Evolutionary conservation across 495 filamentous ascomycete species (phyloP).

Genomic region (Viridothelium virens): DNA sequence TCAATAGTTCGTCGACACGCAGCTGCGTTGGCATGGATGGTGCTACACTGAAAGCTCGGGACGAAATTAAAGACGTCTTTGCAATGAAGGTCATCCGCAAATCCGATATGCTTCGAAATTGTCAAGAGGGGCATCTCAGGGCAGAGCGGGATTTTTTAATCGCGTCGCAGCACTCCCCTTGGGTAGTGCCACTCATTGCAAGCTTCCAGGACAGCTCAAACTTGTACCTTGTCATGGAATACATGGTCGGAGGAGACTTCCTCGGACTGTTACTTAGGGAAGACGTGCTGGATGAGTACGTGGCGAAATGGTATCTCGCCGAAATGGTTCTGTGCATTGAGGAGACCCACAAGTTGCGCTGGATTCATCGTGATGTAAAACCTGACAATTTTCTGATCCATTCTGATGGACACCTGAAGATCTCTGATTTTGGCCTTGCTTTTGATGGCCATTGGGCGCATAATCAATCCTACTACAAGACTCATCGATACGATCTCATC

Average conservation of each 20-base stretch:
- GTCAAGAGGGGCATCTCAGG: slow-evolving; percentile 85
- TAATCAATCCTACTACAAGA: slow-evolving; percentile 74
- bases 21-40: background rate
- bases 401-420: slow-evolving; percentile 81
- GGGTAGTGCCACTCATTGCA: slow-evolving; percentile 81
- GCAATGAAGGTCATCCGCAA: slow-evolving; percentile 98
- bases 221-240: slow-evolving; percentile 93
- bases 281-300: slow-evolving; percentile 65
- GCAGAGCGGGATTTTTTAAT: slow-evolving; percentile 90
- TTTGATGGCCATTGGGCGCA: slow-evolving; percentile 95
- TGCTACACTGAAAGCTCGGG: slow-evolving; percentile 4
- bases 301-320: slow-evolving; percentile 77
- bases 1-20: slow-evolving; percentile 13
- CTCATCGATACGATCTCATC: slow-evolving; percentile 69
- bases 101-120: slow-evolving; percentile 76
- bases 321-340: slow-evolving; percentile 96
- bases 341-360: slow-evolving; percentile 75
- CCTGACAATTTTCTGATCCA: slow-evolving; percentile 94
- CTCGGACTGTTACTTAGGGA: slow-evolving; percentile 76
- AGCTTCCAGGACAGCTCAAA: slow-evolving; percentile 81
- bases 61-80: slow-evolving; percentile 48
- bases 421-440: slow-evolving; percentile 89
- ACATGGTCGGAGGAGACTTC: slow-evolving; percentile 94
- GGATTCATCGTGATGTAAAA: slow-evolving; percentile 93
- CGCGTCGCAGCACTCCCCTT: slow-evolving; percentile 68